phyloP scores from a whole-genome alignment of 768 basidiomycete genomes.

The Pulveroboletus frians region DNA sequence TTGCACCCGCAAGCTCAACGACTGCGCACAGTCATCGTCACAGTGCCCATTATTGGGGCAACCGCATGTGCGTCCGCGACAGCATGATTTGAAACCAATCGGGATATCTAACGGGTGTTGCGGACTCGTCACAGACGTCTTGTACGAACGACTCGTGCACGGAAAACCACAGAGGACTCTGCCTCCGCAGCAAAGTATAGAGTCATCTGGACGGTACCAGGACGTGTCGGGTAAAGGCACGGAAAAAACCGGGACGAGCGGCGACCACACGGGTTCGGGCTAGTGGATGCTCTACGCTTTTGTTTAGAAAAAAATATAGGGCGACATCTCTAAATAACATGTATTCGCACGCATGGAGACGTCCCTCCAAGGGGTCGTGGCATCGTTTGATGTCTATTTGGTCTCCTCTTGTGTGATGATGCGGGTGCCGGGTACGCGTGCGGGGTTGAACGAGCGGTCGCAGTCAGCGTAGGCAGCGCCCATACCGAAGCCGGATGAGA shows the following conservation, averaged over 20 bases:
- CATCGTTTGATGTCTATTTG: constrained; percentile 15
- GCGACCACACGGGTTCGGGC: constrained; percentile 4
- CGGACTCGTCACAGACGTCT: constrained; percentile 41
- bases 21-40: constrained; percentile 52
- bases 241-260: constrained; percentile 18
- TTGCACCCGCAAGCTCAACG: constrained; percentile 42
- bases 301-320: background rate
- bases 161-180: constrained; percentile 44
- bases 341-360: constrained; percentile 2
- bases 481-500: constrained; percentile 81
- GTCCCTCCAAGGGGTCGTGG: background rate
- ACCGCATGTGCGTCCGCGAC: constrained; percentile 47
- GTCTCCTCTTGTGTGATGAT: constrained; percentile 44
- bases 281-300: constrained; percentile 11
- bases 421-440: constrained; percentile 79
- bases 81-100: background rate
- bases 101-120: constrained; percentile 7
- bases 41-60: constrained; percentile 60
- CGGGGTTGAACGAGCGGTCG: constrained; percentile 89
- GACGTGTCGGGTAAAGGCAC: background rate
- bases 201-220: constrained; percentile 9
- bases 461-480: constrained; percentile 90
- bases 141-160: constrained; percentile 60
- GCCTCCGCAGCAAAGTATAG: constrained; percentile 15
- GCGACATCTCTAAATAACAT: constrained; percentile 24